phyloP scores from a whole-genome alignment of 768 basidiomycete species.

The Fomitopsis pulvina region DNA sequence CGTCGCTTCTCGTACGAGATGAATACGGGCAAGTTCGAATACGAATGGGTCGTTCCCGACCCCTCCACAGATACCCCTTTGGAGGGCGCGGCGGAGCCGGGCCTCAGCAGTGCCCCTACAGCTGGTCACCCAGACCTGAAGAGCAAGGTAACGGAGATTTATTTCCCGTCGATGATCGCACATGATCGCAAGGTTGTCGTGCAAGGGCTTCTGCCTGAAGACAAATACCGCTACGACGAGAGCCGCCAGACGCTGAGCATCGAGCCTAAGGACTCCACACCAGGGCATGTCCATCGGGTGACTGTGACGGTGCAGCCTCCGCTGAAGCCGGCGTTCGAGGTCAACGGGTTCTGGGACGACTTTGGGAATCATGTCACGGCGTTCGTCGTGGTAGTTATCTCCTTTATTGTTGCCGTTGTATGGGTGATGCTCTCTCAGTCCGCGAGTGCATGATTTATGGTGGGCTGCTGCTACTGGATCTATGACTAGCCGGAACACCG shows the following conservation, averaged over 20 bases:
- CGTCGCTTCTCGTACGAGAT: slow-evolving; percentile 69
- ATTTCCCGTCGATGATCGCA: slow-evolving; percentile 58
- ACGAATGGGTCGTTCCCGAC: slow-evolving; percentile 51
- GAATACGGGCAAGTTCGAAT: slow-evolving; percentile 60
- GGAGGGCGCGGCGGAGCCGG: background rate
- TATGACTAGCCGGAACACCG: no score
- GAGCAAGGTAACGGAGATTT: slow-evolving; percentile 78
- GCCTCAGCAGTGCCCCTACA: slow-evolving; percentile 29
- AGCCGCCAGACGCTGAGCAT: slow-evolving; percentile 71
- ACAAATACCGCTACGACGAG: slow-evolving; percentile 55
- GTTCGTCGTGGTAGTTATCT: background rate
- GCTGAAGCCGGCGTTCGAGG: slow-evolving; percentile 38
- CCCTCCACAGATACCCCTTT: slow-evolving; percentile 9
- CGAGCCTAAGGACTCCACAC: slow-evolving; percentile 34
- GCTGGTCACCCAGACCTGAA: slow-evolving; percentile 32
- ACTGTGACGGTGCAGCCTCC: slow-evolving; percentile 52
- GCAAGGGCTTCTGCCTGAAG: slow-evolving; percentile 43
- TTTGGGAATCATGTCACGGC: slow-evolving; percentile 23
- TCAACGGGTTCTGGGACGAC: slow-evolving; percentile 68
- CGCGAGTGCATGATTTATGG: no score
- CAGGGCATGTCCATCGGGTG: slow-evolving; percentile 44
- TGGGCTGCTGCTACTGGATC: no score
- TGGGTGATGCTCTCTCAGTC: background rate
- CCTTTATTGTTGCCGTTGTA: background rate
- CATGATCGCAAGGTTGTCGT: slow-evolving; percentile 53